phyloP scores from a whole-genome alignment of 106 monocot species.

The Dendrobium chrysotoxum region DNA sequence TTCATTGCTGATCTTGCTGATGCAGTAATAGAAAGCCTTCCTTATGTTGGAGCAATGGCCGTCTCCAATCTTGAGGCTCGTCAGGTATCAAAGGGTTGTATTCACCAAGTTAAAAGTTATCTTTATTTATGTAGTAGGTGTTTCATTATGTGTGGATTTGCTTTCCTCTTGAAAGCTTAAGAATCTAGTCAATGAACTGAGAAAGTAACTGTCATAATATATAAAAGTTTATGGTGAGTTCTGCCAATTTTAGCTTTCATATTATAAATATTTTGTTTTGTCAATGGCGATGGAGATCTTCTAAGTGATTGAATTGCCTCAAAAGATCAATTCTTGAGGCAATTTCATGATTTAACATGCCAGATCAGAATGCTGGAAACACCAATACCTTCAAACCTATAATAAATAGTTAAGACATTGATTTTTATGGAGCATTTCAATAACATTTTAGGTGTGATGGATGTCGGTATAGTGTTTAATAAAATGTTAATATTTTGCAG shows the following conservation, averaged over 20 bases:
- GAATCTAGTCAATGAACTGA: background rate
- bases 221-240: background rate
- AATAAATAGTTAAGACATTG: too few relatives aligned
- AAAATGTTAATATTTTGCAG: constrained; percentile 25
- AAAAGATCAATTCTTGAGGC: background rate
- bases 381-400: background rate
- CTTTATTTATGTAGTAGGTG: background rate
- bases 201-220: background rate
- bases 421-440: too few relatives aligned
- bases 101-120: background rate
- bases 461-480: too few relatives aligned
- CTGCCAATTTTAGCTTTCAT: background rate
- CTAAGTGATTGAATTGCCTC: too few relatives aligned
- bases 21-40: constrained; percentile 97
- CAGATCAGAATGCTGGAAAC: background rate
- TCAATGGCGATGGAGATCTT: constrained; percentile 1
- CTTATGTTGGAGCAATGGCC: constrained; percentile 98
- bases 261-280: background rate
- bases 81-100: constrained; percentile 50
- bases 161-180: background rate
- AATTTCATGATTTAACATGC: too few relatives aligned
- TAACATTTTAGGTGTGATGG: too few relatives aligned
- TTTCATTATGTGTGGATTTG: too few relatives aligned
- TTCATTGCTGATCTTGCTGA: constrained; percentile 95
- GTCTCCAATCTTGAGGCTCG: constrained; percentile 96